Conservation (phyloP, 805 yeast genomes). For the Sungouiella blattae region DNA sequence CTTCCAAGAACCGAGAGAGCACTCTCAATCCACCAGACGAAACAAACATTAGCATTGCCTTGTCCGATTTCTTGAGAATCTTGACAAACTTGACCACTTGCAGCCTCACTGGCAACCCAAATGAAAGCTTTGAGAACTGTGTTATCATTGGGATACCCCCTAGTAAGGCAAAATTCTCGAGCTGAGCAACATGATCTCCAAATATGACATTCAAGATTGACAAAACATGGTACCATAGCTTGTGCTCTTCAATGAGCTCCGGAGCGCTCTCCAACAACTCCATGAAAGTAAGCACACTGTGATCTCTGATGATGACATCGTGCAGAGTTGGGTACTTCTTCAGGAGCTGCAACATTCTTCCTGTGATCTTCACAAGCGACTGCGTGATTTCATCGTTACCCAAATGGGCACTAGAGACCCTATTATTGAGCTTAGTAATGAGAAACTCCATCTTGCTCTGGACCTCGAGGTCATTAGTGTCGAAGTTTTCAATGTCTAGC, state of each 20-base stretch:
- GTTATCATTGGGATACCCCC: conserved; percentile 44
- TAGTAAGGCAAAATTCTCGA: conserved; percentile 40
- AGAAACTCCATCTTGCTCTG: conserved; percentile 39
- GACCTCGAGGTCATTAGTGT: conserved; percentile 39
- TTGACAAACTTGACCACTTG: conserved; percentile 37
- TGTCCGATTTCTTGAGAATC: conserved; percentile 29
- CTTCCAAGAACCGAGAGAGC: conserved; percentile 43
- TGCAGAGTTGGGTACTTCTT: conserved; percentile 40
- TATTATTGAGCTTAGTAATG: conserved; percentile 26
- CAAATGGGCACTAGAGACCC: conserved; percentile 27
- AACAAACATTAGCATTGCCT: conserved; percentile 37
- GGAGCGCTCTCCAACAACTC: conserved; percentile 36
- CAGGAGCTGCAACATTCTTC: conserved; percentile 35
- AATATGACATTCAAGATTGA: conserved; percentile 34
- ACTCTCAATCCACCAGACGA: conserved; percentile 46
- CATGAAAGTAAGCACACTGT: conserved; percentile 36
- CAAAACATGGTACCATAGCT: conserved; percentile 36
- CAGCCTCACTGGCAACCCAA: conserved; percentile 27
- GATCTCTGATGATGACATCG: conserved; percentile 37
- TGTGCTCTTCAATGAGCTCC: conserved; percentile 27
- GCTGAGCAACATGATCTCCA: conserved; percentile 24
- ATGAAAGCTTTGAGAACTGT: conserved; percentile 31
- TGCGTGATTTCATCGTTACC: conserved; percentile 29
- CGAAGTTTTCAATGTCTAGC: conserved; percentile 36
- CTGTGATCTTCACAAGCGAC: conserved; percentile 32